These are phyloP conservation scores for Aureoboletus auriporus DNA, from an alignment of 768 basidiomycete species.

Conservation along the genomic window DNA sequence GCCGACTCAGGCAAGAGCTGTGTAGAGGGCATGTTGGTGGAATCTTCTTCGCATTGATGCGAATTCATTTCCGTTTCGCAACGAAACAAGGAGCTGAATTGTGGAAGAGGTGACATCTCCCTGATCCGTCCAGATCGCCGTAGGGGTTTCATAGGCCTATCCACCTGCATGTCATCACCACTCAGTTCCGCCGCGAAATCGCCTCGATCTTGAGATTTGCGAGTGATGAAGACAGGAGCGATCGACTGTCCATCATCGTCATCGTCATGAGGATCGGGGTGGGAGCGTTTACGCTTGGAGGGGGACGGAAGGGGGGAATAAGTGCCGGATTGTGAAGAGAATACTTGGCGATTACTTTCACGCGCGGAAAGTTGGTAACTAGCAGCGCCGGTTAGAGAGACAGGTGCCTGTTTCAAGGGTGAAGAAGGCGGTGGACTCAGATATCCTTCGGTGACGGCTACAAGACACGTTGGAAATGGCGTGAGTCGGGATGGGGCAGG, in stretches of 20 bases:
- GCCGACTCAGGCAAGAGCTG: conserved; percentile 17
- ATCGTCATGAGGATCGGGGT: conserved; percentile 19
- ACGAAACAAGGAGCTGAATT: conserved; percentile 20
- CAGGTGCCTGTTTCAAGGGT: conserved; percentile 27
- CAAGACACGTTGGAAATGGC: conserved; percentile 21
- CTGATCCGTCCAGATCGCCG: conserved; percentile 31
- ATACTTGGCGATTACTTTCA: conserved; percentile 51
- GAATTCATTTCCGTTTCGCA: conserved; percentile 32
- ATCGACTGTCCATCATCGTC: conserved; percentile 19
- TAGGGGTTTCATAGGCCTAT: conserved; percentile 35
- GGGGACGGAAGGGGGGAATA: conserved; percentile 30
- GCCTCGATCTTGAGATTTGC: conserved; percentile 22
- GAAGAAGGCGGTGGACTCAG: conserved; percentile 37
- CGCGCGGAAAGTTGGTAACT: conserved; percentile 52
- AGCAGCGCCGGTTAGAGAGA: conserved; percentile 15
- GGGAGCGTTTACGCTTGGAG: conserved; percentile 33
- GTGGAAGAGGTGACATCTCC: conserved; percentile 24
- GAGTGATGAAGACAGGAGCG: conserved; percentile 11
- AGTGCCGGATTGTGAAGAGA: conserved; percentile 34
- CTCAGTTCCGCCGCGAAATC: conserved; percentile 19
- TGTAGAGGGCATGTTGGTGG: conserved; percentile 16
- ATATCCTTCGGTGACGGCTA: conserved; percentile 65
- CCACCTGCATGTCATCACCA: conserved; percentile 27
- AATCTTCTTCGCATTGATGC: conserved; percentile 21
- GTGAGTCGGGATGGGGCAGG: conserved; percentile 27